Base-by-base conservation (phyloP, 23 red algal genomes). In the Agarophyton chilense region DNA sequence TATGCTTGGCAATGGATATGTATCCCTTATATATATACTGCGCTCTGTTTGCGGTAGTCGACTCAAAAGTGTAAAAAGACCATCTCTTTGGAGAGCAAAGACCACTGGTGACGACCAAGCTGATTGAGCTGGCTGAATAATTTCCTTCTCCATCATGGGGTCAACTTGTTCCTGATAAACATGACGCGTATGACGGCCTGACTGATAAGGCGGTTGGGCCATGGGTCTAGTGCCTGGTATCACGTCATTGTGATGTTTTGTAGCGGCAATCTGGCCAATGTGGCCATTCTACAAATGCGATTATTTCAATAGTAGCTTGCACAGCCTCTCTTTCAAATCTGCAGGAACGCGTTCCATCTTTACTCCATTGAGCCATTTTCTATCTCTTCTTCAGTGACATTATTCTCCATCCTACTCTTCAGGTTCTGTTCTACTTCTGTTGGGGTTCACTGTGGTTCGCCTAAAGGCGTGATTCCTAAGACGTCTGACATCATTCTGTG, bases 31-130 rank as follows among this genome's bases (percentile, higher is more conserved):
- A 53, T n/a, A 16, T 62, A 33, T 28, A 64, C 16, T 19, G 81
- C 61, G 55, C 72, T 61, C 39, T 73, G 35, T 18, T 70, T 64
- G 5, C 54, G 4, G 61, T 85, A 85, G 81, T 85, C 81, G 6
- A 85, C 61, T 62, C 56, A 85, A 38, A 85, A 85, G 54, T 34
- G 81, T 10, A 63, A 47, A 6, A 6, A 46, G n/a, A 35, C 56
- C 55, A 54, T 85, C 34, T 24, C 5, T 29, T 52, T 64, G 75
- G 4, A 32, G 81, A 43, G 38, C 81, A 9, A 85, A 47, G 9
- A 85, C 56, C 46, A 85, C 55, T 14, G 81, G 57, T 22, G 28
- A 43, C 9, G 57, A 7, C 60, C 81, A 85, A 12, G 45, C 61
- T 24, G 56, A 46, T 21, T 67, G 31, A 53, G 56, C 22, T 45